These are phyloP conservation scores for Cutaneotrichosporon sp. DNA, from an alignment of 1,284 basidiomycete genomes.

Conservation along the genomic window DNA sequence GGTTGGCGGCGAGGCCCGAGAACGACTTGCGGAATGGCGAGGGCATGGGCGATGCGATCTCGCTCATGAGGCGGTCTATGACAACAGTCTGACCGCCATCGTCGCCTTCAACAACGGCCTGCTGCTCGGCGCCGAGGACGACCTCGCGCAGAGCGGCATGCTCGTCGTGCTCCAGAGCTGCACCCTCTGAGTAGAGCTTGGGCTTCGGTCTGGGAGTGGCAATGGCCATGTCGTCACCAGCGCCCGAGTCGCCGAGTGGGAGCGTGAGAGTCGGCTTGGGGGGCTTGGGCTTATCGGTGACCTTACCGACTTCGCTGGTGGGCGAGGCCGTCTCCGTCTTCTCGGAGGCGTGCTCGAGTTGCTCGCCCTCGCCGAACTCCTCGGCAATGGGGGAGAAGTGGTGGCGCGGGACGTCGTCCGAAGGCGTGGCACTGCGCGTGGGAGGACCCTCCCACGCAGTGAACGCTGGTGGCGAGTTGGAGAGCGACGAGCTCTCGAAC, in stretches of 20 bases:
- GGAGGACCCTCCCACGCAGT: slow-evolving; percentile 16
- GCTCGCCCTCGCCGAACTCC: slow-evolving; percentile 10
- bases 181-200: slow-evolving; percentile 1
- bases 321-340: slow-evolving; percentile 4
- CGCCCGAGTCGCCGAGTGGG: background rate
- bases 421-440: slow-evolving; percentile 10
- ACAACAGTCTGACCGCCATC: background rate
- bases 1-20: slow-evolving; percentile 6
- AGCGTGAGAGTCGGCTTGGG: slow-evolving; percentile 2
- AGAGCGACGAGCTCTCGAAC: slow-evolving; percentile 5
- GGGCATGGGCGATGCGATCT: slow-evolving; percentile 2
- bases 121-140: background rate
- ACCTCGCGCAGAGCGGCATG: slow-evolving; percentile 1
- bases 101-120: background rate
- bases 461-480: slow-evolving; percentile 9
- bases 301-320: background rate
- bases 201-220: background rate
- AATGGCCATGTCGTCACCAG: background rate
- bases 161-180: background rate
- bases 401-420: background rate
- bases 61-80: slow-evolving; percentile 4
- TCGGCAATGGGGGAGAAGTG: slow-evolving; percentile 11
- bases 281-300: background rate
- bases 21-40: slow-evolving; percentile 5
- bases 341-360: slow-evolving; percentile 7